Evolutionary conservation across 2,329 filamentous ascomycete species (phyloP), one percentile per base, ranked within the genome.

Genomic region (Aspergillus fijiensis): DNA sequence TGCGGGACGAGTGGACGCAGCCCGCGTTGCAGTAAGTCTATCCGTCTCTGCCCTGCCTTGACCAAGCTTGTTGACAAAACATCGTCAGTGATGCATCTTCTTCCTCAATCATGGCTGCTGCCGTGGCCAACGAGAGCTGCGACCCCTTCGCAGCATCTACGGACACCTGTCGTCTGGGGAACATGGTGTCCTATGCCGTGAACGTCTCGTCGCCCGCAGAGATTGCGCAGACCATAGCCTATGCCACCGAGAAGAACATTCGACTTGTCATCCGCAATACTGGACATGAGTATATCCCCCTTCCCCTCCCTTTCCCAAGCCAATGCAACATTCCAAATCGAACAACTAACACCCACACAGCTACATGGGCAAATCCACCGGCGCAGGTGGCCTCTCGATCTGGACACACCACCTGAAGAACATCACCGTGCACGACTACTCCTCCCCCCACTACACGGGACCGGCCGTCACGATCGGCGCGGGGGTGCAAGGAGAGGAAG

Each of bases 401-500:
- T 58, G 56, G 56, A 53, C 50, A n/a, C 56, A 58, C 29, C 9
- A 58, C 27, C 25, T 58, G 5, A 58, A 58, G 21, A 16, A n/a
- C 16, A 58, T 53, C 4, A 11, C 23, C 4, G 6, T 39, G 10
- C 27, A 27, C 9, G 19, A 48, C 5, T 57, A 57, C 19, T 25
- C 31, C 47, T 35, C 27, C 2, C 10, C 47, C 3, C 27, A 19
- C 39, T 45, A 45, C 16, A 16, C 14, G 1, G 61, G 51, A 10
- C 58, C 54, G 57, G 82, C 83, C 0, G 72, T 84, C 23, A 83
- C 79, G 19, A 65, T 85, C 11, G 82, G 79, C 4, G 79, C 84
- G 1, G 84, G 84, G 31, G 77, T 84, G 0, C 71, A 78, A 50
- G 80, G 83, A 69, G 74, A 67, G 25, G 77, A 83, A 5, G 67